phyloP scores from a whole-genome alignment of 2,329 filamentous ascomycete species.

The Talaromyces sp. region DNA sequence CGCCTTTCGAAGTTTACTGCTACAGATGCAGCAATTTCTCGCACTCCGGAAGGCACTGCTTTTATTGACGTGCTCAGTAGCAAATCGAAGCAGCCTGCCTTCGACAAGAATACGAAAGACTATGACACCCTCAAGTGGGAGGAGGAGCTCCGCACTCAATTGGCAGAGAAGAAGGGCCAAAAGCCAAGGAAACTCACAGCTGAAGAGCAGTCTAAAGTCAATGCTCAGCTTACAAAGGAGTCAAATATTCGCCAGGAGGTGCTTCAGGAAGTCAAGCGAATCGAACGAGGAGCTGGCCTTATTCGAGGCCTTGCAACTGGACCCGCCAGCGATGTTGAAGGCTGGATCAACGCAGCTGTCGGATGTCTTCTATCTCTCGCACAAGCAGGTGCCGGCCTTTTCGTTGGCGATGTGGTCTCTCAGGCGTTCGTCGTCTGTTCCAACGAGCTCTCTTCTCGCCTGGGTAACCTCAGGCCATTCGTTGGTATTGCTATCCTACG shows the following conservation, averaged over 20 bases:
- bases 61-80: constrained; percentile 91
- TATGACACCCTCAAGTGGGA: constrained; percentile 98
- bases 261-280: constrained; percentile 66
- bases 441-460: constrained; percentile 70
- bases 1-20: constrained; percentile 75
- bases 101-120: constrained; percentile 90
- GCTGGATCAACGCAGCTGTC: constrained; percentile 86
- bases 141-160: constrained; percentile 80
- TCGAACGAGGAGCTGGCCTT: constrained; percentile 83
- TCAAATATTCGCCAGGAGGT: constrained; percentile 75
- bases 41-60: constrained; percentile 82
- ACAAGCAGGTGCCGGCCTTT: constrained; percentile 71
- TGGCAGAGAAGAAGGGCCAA: constrained; percentile 87
- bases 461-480: constrained; percentile 78
- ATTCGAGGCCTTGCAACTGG: constrained; percentile 80
- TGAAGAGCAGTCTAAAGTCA: constrained; percentile 88
- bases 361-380: constrained; percentile 73
- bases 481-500: constrained; percentile 86
- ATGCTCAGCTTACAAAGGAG: constrained; percentile 88
- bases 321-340: constrained; percentile 82
- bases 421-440: constrained; percentile 79
- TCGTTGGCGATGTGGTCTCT: constrained; percentile 79
- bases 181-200: constrained; percentile 85
- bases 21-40: constrained; percentile 88
- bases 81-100: constrained; percentile 68